phyloP scores from a whole-genome alignment of 2,329 filamentous ascomycete genomes.

The Diatrype stigma region DNA sequence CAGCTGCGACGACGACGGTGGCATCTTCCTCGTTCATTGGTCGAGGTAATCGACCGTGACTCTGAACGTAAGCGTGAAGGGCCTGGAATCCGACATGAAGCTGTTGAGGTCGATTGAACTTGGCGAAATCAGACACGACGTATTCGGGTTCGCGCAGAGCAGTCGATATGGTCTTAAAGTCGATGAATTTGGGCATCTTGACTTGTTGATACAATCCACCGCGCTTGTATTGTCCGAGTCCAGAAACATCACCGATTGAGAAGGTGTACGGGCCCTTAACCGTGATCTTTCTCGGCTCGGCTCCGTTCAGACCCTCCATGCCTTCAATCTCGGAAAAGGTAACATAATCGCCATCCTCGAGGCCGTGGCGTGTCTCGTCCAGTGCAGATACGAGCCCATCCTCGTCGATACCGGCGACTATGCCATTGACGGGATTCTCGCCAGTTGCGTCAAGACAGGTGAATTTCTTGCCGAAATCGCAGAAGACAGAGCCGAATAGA shows the following conservation, averaged over 20 bases:
- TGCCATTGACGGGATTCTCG: conserved; percentile 81
- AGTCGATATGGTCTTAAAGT: conserved; percentile 77
- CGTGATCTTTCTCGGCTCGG: conserved; percentile 81
- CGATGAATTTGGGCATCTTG: conserved; percentile 93
- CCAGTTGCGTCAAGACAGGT: conserved; percentile 85
- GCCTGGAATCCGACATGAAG: conserved; percentile 92
- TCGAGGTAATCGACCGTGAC: conserved; percentile 70
- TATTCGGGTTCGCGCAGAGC: conserved; percentile 85
- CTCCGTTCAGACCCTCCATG: conserved; percentile 81
- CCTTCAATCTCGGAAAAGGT: conserved; percentile 92
- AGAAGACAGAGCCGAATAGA: conserved; percentile 93
- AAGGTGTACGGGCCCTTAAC: conserved; percentile 98
- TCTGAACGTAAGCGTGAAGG: conserved; percentile 77
- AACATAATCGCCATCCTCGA: conserved; percentile 95
- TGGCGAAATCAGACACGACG: conserved; percentile 91
- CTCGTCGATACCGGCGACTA: conserved; percentile 84
- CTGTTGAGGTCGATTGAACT: conserved; percentile 91
- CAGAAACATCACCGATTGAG: conserved; percentile 89
- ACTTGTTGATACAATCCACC: conserved; percentile 92
- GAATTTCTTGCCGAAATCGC: conserved; percentile 94
- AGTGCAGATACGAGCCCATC: conserved; percentile 88
- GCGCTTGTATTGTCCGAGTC: conserved; percentile 78
- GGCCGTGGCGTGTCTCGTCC: conserved; percentile 89
- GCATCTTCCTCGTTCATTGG: conserved; percentile 86
- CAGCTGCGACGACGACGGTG: conserved; percentile 67